phyloP scores from a whole-genome alignment of 2,329 filamentous ascomycete species.

The Xylaria sp. region DNA sequence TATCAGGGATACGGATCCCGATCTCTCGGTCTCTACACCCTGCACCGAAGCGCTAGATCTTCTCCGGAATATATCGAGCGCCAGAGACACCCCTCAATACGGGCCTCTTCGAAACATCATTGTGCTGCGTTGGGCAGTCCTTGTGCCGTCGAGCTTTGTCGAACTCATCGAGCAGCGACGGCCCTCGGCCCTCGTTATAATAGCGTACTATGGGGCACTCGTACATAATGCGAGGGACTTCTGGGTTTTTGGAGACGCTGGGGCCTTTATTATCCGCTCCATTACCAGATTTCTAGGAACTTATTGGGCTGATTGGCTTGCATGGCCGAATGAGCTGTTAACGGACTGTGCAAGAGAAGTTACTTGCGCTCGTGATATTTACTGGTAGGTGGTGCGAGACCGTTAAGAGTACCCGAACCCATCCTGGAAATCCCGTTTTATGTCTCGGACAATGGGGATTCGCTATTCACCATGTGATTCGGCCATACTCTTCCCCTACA shows the following conservation, averaged over 20 bases:
- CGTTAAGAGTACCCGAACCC: too few relatives aligned
- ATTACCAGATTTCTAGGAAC: conserved; percentile 37
- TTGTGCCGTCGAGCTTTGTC: conserved; percentile 42
- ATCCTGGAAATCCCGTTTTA: too few relatives aligned
- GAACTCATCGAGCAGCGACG: conserved; percentile 48
- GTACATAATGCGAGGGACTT: conserved; percentile 48
- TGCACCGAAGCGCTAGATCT: conserved; percentile 15
- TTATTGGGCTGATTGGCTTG: conserved; percentile 43
- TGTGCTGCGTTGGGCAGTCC: conserved; percentile 36
- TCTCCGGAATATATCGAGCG: background rate
- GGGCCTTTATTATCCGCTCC: conserved; percentile 38
- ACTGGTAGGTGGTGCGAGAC: too few relatives aligned
- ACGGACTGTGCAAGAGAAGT: too few relatives aligned
- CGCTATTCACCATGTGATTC: too few relatives aligned
- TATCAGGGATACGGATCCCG: background rate
- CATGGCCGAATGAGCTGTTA: conserved; percentile 38
- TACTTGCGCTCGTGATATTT: too few relatives aligned
- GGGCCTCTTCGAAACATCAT: background rate
- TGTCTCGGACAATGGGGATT: too few relatives aligned
- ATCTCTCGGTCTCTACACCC: background rate
- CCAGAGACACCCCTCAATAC: background rate
- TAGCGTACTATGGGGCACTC: conserved; percentile 56
- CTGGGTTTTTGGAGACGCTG: conserved; percentile 49
- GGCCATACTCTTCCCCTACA: too few relatives aligned
- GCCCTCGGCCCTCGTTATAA: conserved; percentile 54